Evolutionary conservation across 257 asterid genomes (phyloP).

Genomic region (Perilla frutescens): DNA sequence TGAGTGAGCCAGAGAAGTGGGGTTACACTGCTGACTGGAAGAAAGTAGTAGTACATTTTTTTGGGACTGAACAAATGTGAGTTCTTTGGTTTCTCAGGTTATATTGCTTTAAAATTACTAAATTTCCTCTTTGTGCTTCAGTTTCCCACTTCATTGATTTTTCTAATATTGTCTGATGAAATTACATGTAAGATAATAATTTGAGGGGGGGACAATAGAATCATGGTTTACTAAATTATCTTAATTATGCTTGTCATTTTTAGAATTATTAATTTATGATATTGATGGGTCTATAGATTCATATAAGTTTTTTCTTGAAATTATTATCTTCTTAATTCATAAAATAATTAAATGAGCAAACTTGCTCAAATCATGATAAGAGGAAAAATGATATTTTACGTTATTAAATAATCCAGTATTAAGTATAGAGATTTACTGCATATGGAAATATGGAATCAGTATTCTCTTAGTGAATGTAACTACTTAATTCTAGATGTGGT

Average conservation of each 20-base stretch:
- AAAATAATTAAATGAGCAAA: too few species aligned
- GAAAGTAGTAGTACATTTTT: conserved; percentile 84
- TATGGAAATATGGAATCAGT: background rate
- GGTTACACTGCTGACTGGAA: conserved; percentile 74
- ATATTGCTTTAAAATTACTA: conserved; percentile 1
- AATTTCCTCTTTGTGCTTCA: background rate
- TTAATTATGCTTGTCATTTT: too few species aligned
- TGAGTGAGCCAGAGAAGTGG: conserved; percentile 88
- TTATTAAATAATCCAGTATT: too few species aligned
- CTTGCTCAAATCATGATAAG: too few species aligned
- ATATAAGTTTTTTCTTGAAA: too few species aligned
- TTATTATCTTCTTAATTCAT: too few species aligned
- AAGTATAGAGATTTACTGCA: background rate
- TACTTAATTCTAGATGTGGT: conserved; percentile 2
- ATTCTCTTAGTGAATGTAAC: background rate
- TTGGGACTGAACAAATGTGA: conserved; percentile 91
- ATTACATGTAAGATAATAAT: background rate
- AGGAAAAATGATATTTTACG: too few species aligned
- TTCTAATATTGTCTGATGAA: conserved; percentile 8
- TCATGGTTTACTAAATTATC: too few species aligned
- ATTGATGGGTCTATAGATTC: too few species aligned
- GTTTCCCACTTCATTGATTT: conserved; percentile 13
- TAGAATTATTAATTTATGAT: too few species aligned
- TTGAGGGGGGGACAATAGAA: background rate
- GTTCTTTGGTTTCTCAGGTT: conserved; percentile 35